phyloP scores from a whole-genome alignment of 2,329 filamentous ascomycete genomes.

The Venturia nashicola region DNA sequence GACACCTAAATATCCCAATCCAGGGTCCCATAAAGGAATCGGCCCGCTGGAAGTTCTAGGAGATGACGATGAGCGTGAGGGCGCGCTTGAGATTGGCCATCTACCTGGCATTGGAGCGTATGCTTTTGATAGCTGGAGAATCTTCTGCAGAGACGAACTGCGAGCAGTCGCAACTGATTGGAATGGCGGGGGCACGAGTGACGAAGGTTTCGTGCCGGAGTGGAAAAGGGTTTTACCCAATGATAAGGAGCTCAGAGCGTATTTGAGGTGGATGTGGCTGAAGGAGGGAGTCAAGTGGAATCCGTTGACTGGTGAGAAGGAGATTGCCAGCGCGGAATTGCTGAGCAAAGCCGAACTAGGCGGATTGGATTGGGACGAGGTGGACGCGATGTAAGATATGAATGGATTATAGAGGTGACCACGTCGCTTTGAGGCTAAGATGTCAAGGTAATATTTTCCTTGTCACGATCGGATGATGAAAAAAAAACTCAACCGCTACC shows the following conservation, averaged over 20 bases:
- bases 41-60: conserved; percentile 32
- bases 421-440: no score
- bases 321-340: conserved; percentile 40
- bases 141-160: conserved; percentile 76
- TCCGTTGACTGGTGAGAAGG: conserved; percentile 52
- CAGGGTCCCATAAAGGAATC: conserved; percentile 31
- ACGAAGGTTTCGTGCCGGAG: conserved; percentile 56
- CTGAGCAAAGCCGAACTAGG: conserved; percentile 45
- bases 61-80: conserved; percentile 30
- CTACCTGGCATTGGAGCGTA: conserved; percentile 68
- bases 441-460: no score
- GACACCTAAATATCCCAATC: conserved; percentile 42
- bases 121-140: conserved; percentile 80
- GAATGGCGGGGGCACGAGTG: conserved; percentile 42
- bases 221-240: conserved; percentile 77
- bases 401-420: no score
- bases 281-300: conserved; percentile 77
- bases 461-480: no score
- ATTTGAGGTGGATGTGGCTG: conserved; percentile 84
- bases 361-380: conserved; percentile 38
- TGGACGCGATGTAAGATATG: conserved; percentile 2
- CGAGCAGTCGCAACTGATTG: conserved; percentile 54
- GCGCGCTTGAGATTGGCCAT: conserved; percentile 75
- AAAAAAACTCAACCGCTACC: no score
- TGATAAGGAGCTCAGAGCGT: conserved; percentile 85